Conservation (phyloP, 2,329 filamentous ascomycete species). For the Neonectria coccinea region DNA sequence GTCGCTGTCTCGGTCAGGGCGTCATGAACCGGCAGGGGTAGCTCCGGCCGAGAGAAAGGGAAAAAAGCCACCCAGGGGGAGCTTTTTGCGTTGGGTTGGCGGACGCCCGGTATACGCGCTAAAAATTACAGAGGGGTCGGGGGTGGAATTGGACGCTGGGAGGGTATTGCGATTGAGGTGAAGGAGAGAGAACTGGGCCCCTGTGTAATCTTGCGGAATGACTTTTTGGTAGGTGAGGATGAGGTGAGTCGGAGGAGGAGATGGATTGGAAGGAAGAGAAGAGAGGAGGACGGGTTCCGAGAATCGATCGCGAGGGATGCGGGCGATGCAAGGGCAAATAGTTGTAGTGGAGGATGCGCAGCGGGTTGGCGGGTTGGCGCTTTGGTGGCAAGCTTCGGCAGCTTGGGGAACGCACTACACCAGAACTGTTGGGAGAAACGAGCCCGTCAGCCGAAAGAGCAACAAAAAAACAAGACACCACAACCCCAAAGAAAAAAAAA, state of each 20-base stretch:
- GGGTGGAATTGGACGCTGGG: constrained; percentile 15
- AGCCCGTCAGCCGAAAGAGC: constrained; percentile 33
- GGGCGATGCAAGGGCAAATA: constrained; percentile 43
- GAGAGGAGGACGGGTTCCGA: constrained; percentile 14
- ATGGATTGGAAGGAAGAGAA: constrained; percentile 14
- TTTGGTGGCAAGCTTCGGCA: constrained; percentile 43
- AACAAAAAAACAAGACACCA: constrained; percentile 27
- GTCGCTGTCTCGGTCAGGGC: constrained; percentile 40
- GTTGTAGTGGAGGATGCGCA: constrained; percentile 22
- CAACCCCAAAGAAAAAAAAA: constrained; percentile 43
- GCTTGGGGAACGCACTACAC: constrained; percentile 39
- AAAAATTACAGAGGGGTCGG: constrained; percentile 45
- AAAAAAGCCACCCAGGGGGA: constrained; percentile 32
- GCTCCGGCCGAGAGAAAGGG: constrained; percentile 41
- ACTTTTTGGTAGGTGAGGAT: not conserved
- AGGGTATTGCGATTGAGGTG: constrained; percentile 9
- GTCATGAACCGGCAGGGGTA: constrained; percentile 48
- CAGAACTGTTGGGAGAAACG: constrained; percentile 48
- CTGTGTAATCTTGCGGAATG: constrained; percentile 13
- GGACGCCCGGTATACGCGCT: constrained; percentile 39
- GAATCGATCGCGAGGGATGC: constrained; percentile 32
- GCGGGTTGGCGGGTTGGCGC: constrained; percentile 31
- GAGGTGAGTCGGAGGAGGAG: constrained; percentile 16
- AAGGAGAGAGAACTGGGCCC: constrained; percentile 30
- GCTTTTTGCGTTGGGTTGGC: constrained; percentile 28